Base-by-base conservation (phyloP, 176 grass and related monocot species). In the Calamus simplicifolius region DNA sequence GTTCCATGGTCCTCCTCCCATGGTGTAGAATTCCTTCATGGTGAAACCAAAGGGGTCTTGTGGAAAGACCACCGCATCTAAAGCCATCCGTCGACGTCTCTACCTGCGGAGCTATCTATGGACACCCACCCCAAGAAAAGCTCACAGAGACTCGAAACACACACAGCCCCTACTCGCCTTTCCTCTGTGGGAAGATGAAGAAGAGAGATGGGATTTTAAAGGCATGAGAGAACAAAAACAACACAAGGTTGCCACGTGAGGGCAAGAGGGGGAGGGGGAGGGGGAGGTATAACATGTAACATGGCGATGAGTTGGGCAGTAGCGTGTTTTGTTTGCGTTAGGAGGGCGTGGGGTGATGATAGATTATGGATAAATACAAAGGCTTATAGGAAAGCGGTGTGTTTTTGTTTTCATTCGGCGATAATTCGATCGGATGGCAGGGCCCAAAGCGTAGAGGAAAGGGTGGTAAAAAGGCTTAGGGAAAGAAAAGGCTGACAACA, bases 31-130 rank as follows among this genome's bases (percentile, higher is more conserved):
- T 43, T 71, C 68, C 48, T 58, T 71, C 68, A 60, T 60, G 68
- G 25, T 51, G 68, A 59, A 49, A 16, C 80, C 79, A 27, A 81
- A 76, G 55, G 76, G 57, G 26, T 73, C 79, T 35, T 69, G 73
- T 12, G 85, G 73, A 71, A 78, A 95, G 66, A 85, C 85, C 52
- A 76, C 73, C 25, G 90, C 82, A 59, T 95, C 85, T 65, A 95
- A 71, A 6, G 85, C 85, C 85, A 95, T 95, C 49, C 26, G 50
- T n/a, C n/a, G n/a, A n/a, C n/a, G n/a, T 69, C 23, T 6, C 16
- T 59, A 19, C 58, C n/a, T 19, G 55, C 51, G 59, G 49, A 66
- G 35, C 35, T 12, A 74, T 58, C 48, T 73, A 52, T 19, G 53
- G 21, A 64, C 52, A 69, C 69, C 29, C 57, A 54, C 18, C 35